These are phyloP conservation scores for Phellinidium pouzarii DNA, from an alignment of 1,284 basidiomycete genomes.

Conservation along the genomic window DNA sequence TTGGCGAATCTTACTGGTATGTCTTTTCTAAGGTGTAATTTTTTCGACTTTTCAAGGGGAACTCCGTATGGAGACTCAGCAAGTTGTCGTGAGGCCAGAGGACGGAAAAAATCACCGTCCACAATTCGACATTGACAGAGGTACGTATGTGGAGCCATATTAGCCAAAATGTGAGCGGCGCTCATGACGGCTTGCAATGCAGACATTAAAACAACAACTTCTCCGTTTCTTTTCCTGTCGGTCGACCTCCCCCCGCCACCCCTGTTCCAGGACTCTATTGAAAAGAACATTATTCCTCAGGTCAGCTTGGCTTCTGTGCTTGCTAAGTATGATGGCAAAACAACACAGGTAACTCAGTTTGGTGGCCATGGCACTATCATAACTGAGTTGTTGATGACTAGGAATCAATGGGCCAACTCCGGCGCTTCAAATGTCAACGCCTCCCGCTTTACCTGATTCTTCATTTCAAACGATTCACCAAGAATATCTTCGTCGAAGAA, in stretches of 20 bases:
- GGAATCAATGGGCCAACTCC: conserved; percentile 82
- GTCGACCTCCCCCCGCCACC: conserved; percentile 95
- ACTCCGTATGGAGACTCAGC: conserved; percentile 88
- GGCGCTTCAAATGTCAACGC: conserved; percentile 82
- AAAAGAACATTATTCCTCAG: conserved; percentile 99
- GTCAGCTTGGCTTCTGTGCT: conserved; percentile 87
- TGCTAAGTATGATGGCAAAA: conserved; percentile 92
- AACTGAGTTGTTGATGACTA: conserved; percentile 27
- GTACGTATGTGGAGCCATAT: conserved; percentile 35
- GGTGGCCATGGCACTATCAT: conserved; percentile 19
- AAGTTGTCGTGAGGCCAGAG: conserved; percentile 81
- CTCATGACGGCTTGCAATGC: conserved; percentile 14
- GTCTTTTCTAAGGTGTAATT: conserved; percentile 60
- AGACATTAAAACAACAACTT: conserved; percentile 84
- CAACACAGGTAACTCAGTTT: conserved; percentile 62
- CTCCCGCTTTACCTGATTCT: conserved; percentile 92
- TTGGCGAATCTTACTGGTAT: conserved; percentile 17
- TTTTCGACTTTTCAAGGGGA: conserved; percentile 94
- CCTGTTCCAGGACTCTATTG: conserved; percentile 89
- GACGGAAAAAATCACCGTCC: conserved; percentile 68
- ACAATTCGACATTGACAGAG: conserved; percentile 87
- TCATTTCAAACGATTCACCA: conserved; percentile 97
- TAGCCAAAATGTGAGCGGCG: conserved; percentile 4
- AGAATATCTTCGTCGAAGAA: conserved; percentile 96
- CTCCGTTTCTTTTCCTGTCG: conserved; percentile 93